Conservation (phyloP, 495 filamentous ascomycete genomes). For the Neurospora sp. region DNA sequence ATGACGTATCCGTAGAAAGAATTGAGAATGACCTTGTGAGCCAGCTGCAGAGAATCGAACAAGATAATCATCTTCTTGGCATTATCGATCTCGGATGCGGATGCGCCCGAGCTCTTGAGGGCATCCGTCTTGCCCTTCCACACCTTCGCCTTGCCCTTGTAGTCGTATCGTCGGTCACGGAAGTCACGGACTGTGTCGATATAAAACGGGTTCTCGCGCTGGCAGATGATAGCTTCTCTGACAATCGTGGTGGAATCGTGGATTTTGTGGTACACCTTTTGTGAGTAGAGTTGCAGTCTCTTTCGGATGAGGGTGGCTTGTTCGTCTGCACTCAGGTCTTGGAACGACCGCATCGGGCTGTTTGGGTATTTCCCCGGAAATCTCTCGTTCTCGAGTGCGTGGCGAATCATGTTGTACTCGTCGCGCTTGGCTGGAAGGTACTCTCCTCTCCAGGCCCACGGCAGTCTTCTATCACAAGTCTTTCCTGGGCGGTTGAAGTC, state of each 20-base stretch:
- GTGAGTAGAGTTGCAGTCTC: conserved; percentile 81
- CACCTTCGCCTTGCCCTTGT: conserved; percentile 94
- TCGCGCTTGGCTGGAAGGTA: conserved; percentile 92
- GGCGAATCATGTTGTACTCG: conserved; percentile 98
- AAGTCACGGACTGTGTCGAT: conserved; percentile 94
- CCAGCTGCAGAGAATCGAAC: conserved; percentile 91
- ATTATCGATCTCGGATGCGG: conserved; percentile 69
- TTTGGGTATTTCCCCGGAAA: conserved; percentile 72
- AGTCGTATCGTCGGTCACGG: conserved; percentile 91
- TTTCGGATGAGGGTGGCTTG: conserved; percentile 77
- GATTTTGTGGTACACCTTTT: conserved; percentile 99
- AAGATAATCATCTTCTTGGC: conserved; percentile 98
- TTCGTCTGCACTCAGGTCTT: conserved; percentile 73
- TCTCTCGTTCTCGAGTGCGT: conserved; percentile 82
- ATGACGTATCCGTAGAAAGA: conserved; percentile 99
- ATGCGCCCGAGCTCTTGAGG: conserved; percentile 70
- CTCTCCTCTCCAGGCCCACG: conserved; percentile 98
- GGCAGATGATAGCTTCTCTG: conserved; percentile 94
- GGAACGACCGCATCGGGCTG: conserved; percentile 60
- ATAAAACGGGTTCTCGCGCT: conserved; percentile 97
- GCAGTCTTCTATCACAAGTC: conserved; percentile 87
- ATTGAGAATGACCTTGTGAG: conserved; percentile 98
- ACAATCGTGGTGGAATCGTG: conserved; percentile 90
- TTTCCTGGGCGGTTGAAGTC: conserved; percentile 98
- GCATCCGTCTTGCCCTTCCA: conserved; percentile 95